These are phyloP conservation scores for Dictyostelium citrinum DNA, from an alignment of 78 protist species.

Conservation along the genomic window DNA sequence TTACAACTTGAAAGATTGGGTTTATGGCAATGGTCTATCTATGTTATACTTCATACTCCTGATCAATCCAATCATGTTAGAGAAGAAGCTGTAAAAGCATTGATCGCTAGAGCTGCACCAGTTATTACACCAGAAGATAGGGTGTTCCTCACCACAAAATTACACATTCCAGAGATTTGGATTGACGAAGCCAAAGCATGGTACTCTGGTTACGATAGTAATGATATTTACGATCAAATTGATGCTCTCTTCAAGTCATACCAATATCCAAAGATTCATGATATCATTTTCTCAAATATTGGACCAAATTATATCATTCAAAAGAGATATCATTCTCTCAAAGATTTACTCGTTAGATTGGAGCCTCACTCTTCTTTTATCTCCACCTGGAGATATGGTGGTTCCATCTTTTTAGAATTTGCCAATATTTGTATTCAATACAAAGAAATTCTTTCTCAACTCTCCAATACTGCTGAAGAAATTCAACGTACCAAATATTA, in stretches of 20 bases:
- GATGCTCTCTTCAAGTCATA: constrained; percentile 24
- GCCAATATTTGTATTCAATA: background rate
- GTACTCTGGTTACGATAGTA: constrained; percentile 11
- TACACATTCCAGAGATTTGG: constrained; percentile 49
- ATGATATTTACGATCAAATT: background rate
- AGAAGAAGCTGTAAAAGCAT: constrained; percentile 55
- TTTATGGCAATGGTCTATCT: constrained; percentile 75
- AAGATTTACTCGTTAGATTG: constrained; percentile 4
- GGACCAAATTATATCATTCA: constrained; percentile 60
- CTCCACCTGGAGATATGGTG: constrained; percentile 44
- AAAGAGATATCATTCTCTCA: background rate
- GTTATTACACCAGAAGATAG: background rate
- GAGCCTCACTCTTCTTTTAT: constrained; percentile 8
- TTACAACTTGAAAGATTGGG: constrained; percentile 70
- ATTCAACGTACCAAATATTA: background rate
- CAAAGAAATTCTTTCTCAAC: background rate
- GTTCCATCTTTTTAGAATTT: constrained; percentile 19
- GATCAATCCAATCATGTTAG: constrained; percentile 17
- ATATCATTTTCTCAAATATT: constrained; percentile 8
- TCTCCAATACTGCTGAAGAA: background rate
- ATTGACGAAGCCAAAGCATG: constrained; percentile 48
- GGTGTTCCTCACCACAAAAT: background rate
- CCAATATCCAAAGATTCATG: constrained; percentile 38
- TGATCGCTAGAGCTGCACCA: constrained; percentile 16
- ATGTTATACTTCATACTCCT: constrained; percentile 45